phyloP scores from a whole-genome alignment of 2,329 filamentous ascomycete genomes.

The Harringtonia lauricola region DNA sequence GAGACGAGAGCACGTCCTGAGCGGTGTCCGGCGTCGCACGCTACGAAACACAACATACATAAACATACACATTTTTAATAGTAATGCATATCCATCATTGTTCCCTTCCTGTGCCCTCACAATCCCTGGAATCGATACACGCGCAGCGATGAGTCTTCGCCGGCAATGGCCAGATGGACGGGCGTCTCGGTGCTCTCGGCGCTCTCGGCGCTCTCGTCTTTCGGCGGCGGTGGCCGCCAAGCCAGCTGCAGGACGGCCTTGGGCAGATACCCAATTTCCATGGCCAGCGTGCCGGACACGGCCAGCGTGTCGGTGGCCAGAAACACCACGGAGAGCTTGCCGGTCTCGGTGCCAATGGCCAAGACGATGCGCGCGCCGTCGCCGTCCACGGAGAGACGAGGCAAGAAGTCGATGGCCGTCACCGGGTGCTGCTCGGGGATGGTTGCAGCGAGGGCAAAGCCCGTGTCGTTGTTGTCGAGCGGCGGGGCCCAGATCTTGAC shows the following conservation, averaged over 20 bases:
- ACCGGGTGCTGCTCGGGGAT: constrained; percentile 49
- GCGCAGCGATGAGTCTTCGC: constrained; percentile 50
- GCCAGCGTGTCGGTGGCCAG: constrained; percentile 25
- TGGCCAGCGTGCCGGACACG: constrained; percentile 22
- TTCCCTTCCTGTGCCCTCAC: constrained; percentile 6
- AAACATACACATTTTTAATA: neutral
- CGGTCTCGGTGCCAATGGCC: constrained; percentile 47
- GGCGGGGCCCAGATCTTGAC: constrained; percentile 57
- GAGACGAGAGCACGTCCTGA: too few species aligned
- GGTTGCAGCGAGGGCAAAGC: constrained; percentile 40
- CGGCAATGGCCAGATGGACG: constrained; percentile 39
- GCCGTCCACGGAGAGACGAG: constrained; percentile 18
- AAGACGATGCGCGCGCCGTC: constrained; percentile 28
- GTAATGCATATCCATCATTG: neutral
- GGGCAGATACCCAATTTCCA: constrained; percentile 40
- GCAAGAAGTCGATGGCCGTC: constrained; percentile 60
- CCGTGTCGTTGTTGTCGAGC: constrained; percentile 16
- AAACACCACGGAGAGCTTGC: constrained; percentile 31
- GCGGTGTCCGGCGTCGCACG: too few species aligned
- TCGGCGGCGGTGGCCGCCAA: constrained; percentile 46
- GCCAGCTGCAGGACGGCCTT: constrained; percentile 56
- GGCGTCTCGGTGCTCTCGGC: constrained; percentile 12
- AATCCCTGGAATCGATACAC: constrained; percentile 35
- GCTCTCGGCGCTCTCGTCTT: constrained; percentile 2
- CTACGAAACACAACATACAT: too few species aligned